Conservation (phyloP, 2,329 filamentous ascomycete genomes). For the Talaromyces sp. region DNA sequence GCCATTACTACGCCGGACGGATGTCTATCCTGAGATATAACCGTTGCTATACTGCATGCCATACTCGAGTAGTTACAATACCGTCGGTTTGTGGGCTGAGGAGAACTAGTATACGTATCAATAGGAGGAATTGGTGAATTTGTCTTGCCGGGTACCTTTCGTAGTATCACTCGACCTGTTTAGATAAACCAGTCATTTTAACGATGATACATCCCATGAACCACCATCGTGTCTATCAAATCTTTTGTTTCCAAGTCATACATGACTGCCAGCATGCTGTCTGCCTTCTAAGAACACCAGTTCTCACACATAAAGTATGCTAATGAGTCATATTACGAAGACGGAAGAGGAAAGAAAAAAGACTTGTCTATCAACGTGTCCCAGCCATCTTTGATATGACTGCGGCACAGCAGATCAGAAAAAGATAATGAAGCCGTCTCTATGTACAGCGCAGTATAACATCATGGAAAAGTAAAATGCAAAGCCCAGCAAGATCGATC, state of each 20-base stretch:
- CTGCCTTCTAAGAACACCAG: neutral
- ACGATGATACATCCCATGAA: neutral
- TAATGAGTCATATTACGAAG: conserved; percentile 12
- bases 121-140: neutral
- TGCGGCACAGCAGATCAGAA: conserved; percentile 31
- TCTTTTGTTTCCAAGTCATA: neutral
- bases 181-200: neutral
- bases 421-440: conserved; percentile 28
- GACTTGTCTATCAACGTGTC: conserved; percentile 35
- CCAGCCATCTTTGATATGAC: conserved; percentile 22
- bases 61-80: neutral
- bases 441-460: conserved; percentile 42
- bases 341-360: conserved; percentile 28
- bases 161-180: neutral
- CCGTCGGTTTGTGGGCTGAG: neutral
- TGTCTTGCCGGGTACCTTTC: neutral
- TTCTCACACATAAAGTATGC: neutral
- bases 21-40: conserved; percentile 47
- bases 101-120: neutral
- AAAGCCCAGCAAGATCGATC: conserved; percentile 16
- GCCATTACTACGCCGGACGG: conserved; percentile 55
- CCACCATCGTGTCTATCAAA: neutral
- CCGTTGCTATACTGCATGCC: neutral
- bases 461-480: conserved; percentile 22
- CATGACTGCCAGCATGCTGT: neutral